Evolutionary conservation across 2,329 filamentous ascomycete genomes (phyloP).

Genomic region (Monosporascus cannonballus): DNA sequence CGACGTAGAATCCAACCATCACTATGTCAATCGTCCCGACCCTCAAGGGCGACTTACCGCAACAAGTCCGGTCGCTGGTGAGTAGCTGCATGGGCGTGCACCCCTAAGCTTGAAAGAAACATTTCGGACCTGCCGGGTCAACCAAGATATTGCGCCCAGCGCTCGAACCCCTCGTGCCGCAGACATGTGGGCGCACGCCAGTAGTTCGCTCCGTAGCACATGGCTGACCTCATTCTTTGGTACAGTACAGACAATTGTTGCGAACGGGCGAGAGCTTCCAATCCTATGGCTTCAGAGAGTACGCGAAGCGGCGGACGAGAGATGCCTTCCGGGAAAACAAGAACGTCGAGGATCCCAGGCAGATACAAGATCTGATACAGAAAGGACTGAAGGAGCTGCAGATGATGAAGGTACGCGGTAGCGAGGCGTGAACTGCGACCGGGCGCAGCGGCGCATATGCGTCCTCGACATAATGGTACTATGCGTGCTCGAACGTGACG

Average conservation of each 20-base stretch:
- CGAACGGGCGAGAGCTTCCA: slow-evolving; percentile 83
- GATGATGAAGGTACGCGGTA: slow-evolving; percentile 69
- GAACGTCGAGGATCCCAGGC: slow-evolving; percentile 63
- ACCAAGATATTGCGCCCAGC: neutral
- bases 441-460: too few species aligned
- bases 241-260: slow-evolving; percentile 84
- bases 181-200: too few species aligned
- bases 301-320: slow-evolving; percentile 81
- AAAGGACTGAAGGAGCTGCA: slow-evolving; percentile 82
- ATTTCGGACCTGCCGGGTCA: slow-evolving; percentile 5
- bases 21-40: slow-evolving; percentile 27
- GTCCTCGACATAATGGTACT: too few species aligned
- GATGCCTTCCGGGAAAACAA: slow-evolving; percentile 86
- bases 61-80: slow-evolving; percentile 52
- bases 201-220: too few species aligned
- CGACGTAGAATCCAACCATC: slow-evolving; percentile 1
- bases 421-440: neutral
- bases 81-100: slow-evolving; percentile 13
- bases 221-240: neutral
- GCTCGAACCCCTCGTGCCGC: neutral
- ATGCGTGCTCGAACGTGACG: neutral
- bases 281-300: slow-evolving; percentile 96
- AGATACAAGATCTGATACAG: slow-evolving; percentile 83
- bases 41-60: slow-evolving; percentile 48
- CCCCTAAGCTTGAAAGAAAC: neutral